Conservation (phyloP, 345 rosid species). For the Capsella bursapastoris region DNA sequence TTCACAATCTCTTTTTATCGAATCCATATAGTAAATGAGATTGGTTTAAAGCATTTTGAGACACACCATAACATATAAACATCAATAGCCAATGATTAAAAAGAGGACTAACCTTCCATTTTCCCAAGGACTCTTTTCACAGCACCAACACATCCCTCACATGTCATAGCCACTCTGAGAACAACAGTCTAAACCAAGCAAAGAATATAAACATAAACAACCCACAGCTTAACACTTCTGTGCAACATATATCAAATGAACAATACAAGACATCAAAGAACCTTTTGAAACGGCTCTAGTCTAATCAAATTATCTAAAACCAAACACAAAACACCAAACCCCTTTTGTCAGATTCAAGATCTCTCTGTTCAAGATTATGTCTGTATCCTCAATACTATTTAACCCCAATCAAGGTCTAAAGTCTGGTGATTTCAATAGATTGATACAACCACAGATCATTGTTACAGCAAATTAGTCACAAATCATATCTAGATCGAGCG, state of each 20-base stretch:
- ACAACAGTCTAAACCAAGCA: slow-evolving; percentile 63
- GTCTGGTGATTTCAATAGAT: slow-evolving; percentile 5
- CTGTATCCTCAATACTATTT: not conserved
- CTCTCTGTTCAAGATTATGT: not conserved
- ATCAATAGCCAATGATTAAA: not conserved
- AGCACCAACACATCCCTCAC: slow-evolving; percentile 83
- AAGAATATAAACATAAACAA: not conserved
- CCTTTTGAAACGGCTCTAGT: no score
- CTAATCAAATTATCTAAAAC: not conserved
- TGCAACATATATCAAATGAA: not conserved
- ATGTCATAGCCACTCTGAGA: slow-evolving; percentile 89
- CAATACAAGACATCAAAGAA: not conserved
- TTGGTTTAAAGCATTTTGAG: not conserved
- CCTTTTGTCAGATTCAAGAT: not conserved
- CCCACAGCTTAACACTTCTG: slow-evolving; percentile 6
- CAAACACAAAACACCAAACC: not conserved
- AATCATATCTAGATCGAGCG: slow-evolving; percentile 5
- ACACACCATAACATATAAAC: not conserved
- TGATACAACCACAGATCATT: slow-evolving; percentile 5
- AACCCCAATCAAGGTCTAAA: not conserved
- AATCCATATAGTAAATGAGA: not conserved
- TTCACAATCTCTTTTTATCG: not conserved
- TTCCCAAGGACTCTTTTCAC: slow-evolving; percentile 86
- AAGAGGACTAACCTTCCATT: slow-evolving; percentile 62
- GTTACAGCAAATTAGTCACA: not conserved